Evolutionary conservation across 352 stramenopile genomes (phyloP).

Genomic region (Hyaloperonospora brassicae): DNA sequence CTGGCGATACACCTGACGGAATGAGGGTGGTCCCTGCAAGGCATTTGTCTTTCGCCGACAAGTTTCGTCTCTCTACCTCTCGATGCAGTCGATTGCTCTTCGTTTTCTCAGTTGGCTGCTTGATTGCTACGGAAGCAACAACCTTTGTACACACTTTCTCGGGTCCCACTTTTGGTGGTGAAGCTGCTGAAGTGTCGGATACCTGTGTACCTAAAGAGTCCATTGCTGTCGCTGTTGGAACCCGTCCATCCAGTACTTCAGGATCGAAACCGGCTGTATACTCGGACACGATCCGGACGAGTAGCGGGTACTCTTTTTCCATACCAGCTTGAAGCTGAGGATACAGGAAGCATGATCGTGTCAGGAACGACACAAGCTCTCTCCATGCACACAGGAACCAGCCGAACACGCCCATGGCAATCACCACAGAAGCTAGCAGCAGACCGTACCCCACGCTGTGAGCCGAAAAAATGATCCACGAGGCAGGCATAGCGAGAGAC

Average conservation of each 20-base stretch:
- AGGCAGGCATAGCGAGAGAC: slow-evolving; percentile 61
- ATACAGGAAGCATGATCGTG: slow-evolving; percentile 73
- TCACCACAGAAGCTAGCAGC: slow-evolving; percentile 57
- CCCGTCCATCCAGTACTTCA: slow-evolving; percentile 46
- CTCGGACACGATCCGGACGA: slow-evolving; percentile 78
- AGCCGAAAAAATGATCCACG: slow-evolving; percentile 80
- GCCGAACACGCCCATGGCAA: slow-evolving; percentile 76
- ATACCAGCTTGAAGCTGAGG: slow-evolving; percentile 68
- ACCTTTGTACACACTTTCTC: background rate
- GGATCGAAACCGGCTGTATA: slow-evolving; percentile 77
- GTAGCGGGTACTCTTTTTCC: slow-evolving; percentile 62
- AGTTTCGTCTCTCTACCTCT: background rate
- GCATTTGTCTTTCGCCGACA: background rate
- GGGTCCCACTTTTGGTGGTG: background rate
- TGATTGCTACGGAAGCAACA: background rate
- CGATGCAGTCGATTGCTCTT: background rate
- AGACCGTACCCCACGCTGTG: slow-evolving; percentile 72
- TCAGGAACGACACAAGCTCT: slow-evolving; percentile 74
- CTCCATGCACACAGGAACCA: slow-evolving; percentile 73
- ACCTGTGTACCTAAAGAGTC: slow-evolving; percentile 15
- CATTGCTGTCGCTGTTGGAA: slow-evolving; percentile 19
- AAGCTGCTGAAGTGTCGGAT: background rate
- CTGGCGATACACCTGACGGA: too few species aligned
- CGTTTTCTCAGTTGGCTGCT: slow-evolving; percentile 2
- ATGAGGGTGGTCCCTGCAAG: too few species aligned